A percentile compares a stretch with the other conserved stretches of the same genome.
Conservation (phyloP, 805 yeast genomes). For the Kodamaea hsintzibuensis region DNA sequence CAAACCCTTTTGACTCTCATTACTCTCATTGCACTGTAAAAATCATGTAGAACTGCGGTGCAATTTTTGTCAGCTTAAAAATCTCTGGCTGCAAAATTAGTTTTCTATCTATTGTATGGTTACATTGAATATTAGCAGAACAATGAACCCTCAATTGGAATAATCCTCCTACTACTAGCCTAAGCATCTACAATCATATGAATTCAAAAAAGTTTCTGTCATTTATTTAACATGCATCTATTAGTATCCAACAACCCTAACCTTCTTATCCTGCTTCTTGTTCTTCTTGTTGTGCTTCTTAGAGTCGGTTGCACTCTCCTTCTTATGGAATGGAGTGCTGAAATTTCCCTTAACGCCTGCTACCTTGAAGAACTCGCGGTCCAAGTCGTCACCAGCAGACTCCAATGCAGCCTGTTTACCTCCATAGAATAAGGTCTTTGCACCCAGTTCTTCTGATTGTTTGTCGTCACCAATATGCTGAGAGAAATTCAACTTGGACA, state of each 20-base stretch:
- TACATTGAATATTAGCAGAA: no score
- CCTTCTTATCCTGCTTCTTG: slow-evolving; percentile 59
- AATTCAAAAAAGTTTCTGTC: not conserved
- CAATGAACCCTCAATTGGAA: no score
- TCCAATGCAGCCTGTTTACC: slow-evolving; percentile 80
- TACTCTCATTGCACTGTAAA: no score
- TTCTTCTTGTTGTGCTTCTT: slow-evolving; percentile 78
- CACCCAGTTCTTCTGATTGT: slow-evolving; percentile 12
- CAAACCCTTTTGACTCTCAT: no score
- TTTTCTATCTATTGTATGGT: no score
- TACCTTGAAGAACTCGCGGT: slow-evolving; percentile 81
- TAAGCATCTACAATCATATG: not conserved
- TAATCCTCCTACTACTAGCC: no score
- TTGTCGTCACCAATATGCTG: slow-evolving; percentile 57
- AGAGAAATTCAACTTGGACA: slow-evolving; percentile 74
- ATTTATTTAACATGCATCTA: not conserved
- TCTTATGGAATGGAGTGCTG: slow-evolving; percentile 72
- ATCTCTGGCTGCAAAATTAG: no score
- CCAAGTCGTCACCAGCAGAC: slow-evolving; percentile 80
- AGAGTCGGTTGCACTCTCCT: slow-evolving; percentile 23
- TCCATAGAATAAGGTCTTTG: slow-evolving; percentile 61
- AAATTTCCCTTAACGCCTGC: slow-evolving; percentile 61
- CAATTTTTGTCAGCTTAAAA: no score
- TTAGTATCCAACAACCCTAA: slow-evolving; percentile 19
- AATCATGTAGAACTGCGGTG: no score